phyloP scores from a whole-genome alignment of 2,329 filamentous ascomycete species.

The Albophoma yamanashiensis region DNA sequence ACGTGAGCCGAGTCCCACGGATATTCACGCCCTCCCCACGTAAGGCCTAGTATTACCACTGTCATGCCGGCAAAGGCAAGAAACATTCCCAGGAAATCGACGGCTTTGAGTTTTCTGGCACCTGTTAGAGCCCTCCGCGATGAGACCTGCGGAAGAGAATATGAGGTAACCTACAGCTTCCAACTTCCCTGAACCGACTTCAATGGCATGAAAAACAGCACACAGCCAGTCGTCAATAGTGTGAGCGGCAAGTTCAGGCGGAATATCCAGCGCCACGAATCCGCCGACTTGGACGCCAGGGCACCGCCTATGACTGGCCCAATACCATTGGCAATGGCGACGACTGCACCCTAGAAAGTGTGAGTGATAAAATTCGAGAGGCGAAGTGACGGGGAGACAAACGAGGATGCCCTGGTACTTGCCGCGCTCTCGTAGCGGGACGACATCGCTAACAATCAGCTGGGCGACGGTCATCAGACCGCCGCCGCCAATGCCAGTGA shows the following conservation, averaged over 20 bases:
- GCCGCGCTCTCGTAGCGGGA: slow-evolving; percentile 57
- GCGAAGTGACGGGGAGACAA: not conserved
- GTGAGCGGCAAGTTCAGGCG: slow-evolving; percentile 43
- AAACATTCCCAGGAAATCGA: slow-evolving; percentile 38
- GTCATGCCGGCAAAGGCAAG: slow-evolving; percentile 35
- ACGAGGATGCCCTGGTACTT: slow-evolving; percentile 57
- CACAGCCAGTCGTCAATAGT: slow-evolving; percentile 30
- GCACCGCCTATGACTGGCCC: slow-evolving; percentile 43
- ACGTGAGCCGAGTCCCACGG: slow-evolving; percentile 44
- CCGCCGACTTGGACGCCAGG: slow-evolving; percentile 30
- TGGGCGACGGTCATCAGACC: slow-evolving; percentile 61
- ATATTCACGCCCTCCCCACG: slow-evolving; percentile 51
- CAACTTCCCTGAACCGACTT: slow-evolving; percentile 42
- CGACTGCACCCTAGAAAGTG: slow-evolving; percentile 29
- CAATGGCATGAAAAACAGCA: slow-evolving; percentile 46
- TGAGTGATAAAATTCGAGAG: not conserved
- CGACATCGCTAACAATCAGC: slow-evolving; percentile 61
- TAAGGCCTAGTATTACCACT: slow-evolving; percentile 36
- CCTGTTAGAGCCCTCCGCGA: not conserved
- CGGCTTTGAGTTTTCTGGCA: slow-evolving; percentile 33
- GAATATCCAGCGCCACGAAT: slow-evolving; percentile 44
- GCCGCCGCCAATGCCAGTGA: slow-evolving; percentile 51
- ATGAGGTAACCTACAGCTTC: slow-evolving; percentile 21
- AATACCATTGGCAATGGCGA: slow-evolving; percentile 42
- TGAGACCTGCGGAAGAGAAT: not conserved